Percentiles rank a stretch among this genome's conserved stretches.
phyloP scores from a whole-genome alignment of 495 filamentous ascomycete genomes.

The Aspergillus coremiiformis region DNA sequence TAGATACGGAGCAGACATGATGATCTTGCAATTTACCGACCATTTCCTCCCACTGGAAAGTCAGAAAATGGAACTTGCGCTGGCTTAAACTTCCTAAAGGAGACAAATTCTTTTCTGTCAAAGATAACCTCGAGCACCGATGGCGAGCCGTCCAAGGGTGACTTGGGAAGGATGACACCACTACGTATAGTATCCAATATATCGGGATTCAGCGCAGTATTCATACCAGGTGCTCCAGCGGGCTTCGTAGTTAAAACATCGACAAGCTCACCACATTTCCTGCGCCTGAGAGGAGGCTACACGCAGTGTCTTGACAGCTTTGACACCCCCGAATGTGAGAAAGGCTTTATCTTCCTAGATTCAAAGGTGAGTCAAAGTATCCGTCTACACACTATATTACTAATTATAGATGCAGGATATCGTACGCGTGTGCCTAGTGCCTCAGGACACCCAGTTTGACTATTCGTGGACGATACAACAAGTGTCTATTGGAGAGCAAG shows the following conservation, averaged over 20 bases:
- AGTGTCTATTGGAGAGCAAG: slow-evolving; percentile 59
- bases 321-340: slow-evolving; percentile 60
- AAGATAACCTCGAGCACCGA: slow-evolving; percentile 36
- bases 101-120: slow-evolving; percentile 55
- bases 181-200: slow-evolving; percentile 60
- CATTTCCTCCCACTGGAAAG: slow-evolving; percentile 45
- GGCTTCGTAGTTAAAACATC: slow-evolving; percentile 74
- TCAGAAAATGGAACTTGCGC: slow-evolving; percentile 22
- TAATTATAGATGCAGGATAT: slow-evolving; percentile 41
- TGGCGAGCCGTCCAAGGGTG: slow-evolving; percentile 29
- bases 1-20: slow-evolving; percentile 71
- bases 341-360: slow-evolving; percentile 77
- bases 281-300: slow-evolving; percentile 57
- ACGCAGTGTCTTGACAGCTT: slow-evolving; percentile 64
- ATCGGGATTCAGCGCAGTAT: slow-evolving; percentile 68
- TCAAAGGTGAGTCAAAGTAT: slow-evolving; percentile 29
- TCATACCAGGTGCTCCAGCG: slow-evolving; percentile 69
- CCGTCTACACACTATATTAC: background rate
- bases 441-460: slow-evolving; percentile 55
- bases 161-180: slow-evolving; percentile 37
- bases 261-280: slow-evolving; percentile 62
- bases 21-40: slow-evolving; percentile 82
- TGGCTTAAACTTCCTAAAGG: slow-evolving; percentile 65
- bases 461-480: slow-evolving; percentile 63
- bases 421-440: slow-evolving; percentile 61